phyloP scores from a whole-genome alignment of 495 filamentous ascomycete species.

The Astrothelium macrocarpum region DNA sequence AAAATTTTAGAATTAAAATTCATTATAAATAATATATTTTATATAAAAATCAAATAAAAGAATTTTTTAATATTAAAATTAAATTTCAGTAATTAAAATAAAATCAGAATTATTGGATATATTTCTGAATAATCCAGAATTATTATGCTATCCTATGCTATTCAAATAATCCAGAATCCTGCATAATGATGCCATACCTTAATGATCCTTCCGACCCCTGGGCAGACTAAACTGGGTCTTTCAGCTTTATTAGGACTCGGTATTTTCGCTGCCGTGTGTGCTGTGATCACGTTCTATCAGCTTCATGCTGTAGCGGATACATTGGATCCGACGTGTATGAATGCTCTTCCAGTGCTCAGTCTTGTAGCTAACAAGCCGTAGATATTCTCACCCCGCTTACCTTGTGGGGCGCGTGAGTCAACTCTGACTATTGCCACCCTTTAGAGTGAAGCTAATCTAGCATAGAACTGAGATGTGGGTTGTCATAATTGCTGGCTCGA shows the following conservation, averaged over 20 bases:
- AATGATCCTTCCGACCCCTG: no score
- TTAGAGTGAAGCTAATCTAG: background rate
- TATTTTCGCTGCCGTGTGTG: background rate
- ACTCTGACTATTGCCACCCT: background rate
- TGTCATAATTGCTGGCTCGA: background rate
- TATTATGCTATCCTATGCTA: no score
- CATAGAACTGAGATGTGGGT: background rate
- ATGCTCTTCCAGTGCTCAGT: background rate
- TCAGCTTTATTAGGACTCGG: slow-evolving; percentile 8
- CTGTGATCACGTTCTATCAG: background rate
- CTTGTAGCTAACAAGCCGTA: background rate
- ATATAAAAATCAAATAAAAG: no score
- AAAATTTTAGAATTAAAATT: no score
- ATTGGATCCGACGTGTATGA: background rate
- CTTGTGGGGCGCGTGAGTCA: background rate
- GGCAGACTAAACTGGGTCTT: slow-evolving; percentile 9
- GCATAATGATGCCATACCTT: no score
- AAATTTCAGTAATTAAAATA: no score
- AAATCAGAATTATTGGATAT: no score
- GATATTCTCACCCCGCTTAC: background rate
- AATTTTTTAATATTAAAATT: no score
- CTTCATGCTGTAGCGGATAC: background rate
- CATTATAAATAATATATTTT: no score
- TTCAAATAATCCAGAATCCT: no score
- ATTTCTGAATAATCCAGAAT: no score